Percentiles rank a stretch among this genome's conserved stretches.
Conservation (phyloP, 495 filamentous ascomycete species). For the Durotheca rogersii region DNA sequence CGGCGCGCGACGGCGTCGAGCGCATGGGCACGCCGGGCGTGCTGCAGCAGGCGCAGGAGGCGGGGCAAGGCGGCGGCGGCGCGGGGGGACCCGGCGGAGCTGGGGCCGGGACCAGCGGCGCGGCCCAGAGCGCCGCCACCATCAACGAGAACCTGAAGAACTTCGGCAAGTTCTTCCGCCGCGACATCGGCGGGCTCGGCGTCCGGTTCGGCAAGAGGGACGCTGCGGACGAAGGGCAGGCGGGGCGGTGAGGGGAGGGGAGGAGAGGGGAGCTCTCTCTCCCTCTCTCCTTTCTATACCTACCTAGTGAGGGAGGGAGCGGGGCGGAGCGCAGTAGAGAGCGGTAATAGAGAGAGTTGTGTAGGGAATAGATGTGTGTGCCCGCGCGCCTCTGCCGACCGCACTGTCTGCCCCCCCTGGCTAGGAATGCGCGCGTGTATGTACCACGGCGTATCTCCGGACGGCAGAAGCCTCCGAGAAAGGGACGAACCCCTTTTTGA, state of each 20-base stretch:
- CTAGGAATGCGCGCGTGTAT: too few relatives aligned
- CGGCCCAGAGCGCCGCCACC: conserved; percentile 50
- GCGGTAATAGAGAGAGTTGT: too few relatives aligned
- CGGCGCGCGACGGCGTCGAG: conserved; percentile 88
- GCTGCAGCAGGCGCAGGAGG: conserved; percentile 29
- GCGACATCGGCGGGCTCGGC: conserved; percentile 83
- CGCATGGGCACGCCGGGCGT: conserved; percentile 66
- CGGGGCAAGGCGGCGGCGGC: conserved; percentile 60
- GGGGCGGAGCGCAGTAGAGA: not conserved
- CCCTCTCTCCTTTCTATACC: not conserved
- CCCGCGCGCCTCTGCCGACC: too few relatives aligned
- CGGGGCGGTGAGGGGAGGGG: not conserved
- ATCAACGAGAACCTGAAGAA: conserved; percentile 91
- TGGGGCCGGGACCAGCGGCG: conserved; percentile 41
- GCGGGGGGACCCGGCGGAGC: conserved; percentile 41
- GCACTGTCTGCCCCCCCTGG: too few relatives aligned
- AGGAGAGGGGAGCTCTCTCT: not conserved
- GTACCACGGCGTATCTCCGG: too few relatives aligned
- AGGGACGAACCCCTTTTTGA: too few relatives aligned
- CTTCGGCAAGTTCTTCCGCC: conserved; percentile 92
- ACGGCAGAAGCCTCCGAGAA: too few relatives aligned
- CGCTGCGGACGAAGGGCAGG: conserved; percentile 28
- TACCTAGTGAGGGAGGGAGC: not conserved
- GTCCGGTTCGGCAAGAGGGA: conserved; percentile 64
- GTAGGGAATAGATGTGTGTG: not conserved